Evolutionary conservation across 2,329 filamentous ascomycete species (phyloP), one percentile per base, ranked within the genome.

Genomic region (Cladosporium sp.): DNA sequence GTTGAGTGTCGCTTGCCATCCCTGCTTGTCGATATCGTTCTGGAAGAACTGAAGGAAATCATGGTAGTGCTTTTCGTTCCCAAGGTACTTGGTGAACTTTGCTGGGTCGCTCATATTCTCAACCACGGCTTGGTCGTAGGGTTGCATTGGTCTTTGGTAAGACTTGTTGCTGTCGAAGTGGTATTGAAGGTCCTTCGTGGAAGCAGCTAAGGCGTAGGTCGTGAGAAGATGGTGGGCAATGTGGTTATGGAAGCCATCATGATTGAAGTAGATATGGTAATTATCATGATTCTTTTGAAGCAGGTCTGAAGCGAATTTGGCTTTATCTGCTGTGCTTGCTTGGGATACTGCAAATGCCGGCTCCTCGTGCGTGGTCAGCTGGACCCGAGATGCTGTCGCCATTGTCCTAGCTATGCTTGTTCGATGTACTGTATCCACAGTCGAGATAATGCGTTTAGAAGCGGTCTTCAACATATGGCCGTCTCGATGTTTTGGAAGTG

Each of bases 241-340:
- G 63, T 95, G 90, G 66, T 95, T 76, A 64, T 96, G 91, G 57
- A 86, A 95, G 0, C 86, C 85, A 1, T 69, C 64, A 0, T 77
- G 55, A 56, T 93, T 95, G 76, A 90, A 95, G 71, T 85, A 95
- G 54, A 90, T 85, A 64, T 95, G 87, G 61, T 90, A 78, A 73
- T 71, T 83, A 28, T 79, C 80, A 58, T 93, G 78, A 63, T 95
- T 90, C 53, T 83, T 73, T 65, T 95, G 87, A 14, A 96, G 72
- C 3, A 95, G 70, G 57, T 86, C 75, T 3, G 83, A 85, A 1
- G 80, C 77, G 54, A 75, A 83, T 37, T 74, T 71, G 0, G 89
- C 86, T 0, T 83, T 77, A 33, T 82, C 81, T 2, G 78, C 70
- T 2, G 73, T 79, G 38, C 76, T 70, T 70, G 56, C 72, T 56